These are phyloP conservation scores for Arthrobotrys megalospora DNA, from an alignment of 2,329 filamentous ascomycete species.

Conservation along the genomic window DNA sequence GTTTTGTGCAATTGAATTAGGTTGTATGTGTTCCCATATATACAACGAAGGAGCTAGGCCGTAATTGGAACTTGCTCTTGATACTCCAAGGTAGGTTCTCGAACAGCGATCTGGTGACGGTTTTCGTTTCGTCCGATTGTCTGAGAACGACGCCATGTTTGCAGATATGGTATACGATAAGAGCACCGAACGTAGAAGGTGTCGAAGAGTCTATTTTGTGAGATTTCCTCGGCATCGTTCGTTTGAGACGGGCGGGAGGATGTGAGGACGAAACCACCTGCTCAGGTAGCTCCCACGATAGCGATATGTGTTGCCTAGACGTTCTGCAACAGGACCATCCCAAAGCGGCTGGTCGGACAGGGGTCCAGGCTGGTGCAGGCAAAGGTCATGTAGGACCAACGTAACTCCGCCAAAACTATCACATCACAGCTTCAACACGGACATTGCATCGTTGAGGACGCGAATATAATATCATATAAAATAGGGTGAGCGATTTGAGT, in stretches of 20 bases:
- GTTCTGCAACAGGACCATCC: constrained; percentile 43
- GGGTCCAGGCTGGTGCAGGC: constrained; percentile 3
- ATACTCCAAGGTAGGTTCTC: no score
- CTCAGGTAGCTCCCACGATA: not conserved
- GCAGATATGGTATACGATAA: constrained; percentile 7
- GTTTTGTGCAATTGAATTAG: no score
- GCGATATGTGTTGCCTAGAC: constrained; percentile 46
- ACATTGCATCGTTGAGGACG: not conserved
- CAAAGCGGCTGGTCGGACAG: not conserved
- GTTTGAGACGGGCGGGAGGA: constrained; percentile 9
- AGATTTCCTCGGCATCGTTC: constrained; percentile 4
- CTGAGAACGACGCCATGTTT: constrained; percentile 2
- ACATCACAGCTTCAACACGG: not conserved
- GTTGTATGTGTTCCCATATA: no score
- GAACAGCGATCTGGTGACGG: not conserved
- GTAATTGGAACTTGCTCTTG: no score
- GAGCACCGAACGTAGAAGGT: constrained; percentile 5
- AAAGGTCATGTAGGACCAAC: not conserved
- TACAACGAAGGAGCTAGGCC: no score
- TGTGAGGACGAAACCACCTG: constrained; percentile 4
- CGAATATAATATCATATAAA: no score
- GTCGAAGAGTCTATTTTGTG: not conserved
- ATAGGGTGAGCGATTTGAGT: constrained; percentile 23
- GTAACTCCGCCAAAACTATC: not conserved
- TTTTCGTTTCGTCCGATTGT: constrained; percentile 15